Evolutionary conservation across 805 yeast genomes (phyloP).

Genomic region (Kazachstania taianensis): DNA sequence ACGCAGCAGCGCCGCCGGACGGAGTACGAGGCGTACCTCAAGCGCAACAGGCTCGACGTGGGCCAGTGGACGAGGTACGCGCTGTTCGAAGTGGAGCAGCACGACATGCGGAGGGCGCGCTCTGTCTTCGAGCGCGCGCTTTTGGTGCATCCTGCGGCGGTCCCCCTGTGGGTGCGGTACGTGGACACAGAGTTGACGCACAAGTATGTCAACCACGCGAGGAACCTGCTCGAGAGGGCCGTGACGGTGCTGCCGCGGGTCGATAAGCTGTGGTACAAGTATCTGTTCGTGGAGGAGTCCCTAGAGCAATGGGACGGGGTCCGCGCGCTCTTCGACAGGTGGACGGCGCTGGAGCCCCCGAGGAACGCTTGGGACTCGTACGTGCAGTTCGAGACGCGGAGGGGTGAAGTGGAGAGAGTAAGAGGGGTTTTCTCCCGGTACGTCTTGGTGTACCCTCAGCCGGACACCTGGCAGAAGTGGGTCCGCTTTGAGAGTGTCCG

Average conservation of each 20-base stretch:
- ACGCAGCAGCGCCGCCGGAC: conserved; percentile 65
- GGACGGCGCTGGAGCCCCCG: conserved; percentile 74
- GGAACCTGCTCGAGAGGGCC: conserved; percentile 75
- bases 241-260: conserved; percentile 63
- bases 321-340: conserved; percentile 57
- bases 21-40: conserved; percentile 79
- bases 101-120: conserved; percentile 69
- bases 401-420: conserved; percentile 46
- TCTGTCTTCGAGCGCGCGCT: conserved; percentile 83
- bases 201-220: conserved; percentile 75
- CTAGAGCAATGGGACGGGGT: conserved; percentile 53
- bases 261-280: conserved; percentile 79
- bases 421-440: conserved; percentile 50
- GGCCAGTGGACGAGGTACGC: conserved; percentile 94
- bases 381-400: conserved; percentile 61
- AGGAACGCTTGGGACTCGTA: conserved; percentile 64
- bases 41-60: conserved; percentile 69
- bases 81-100: conserved; percentile 71
- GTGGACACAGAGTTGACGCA: conserved; percentile 65
- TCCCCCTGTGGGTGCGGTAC: conserved; percentile 81
- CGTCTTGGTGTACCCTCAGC: conserved; percentile 41
- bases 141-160: conserved; percentile 60
- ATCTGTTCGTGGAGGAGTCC: conserved; percentile 74
- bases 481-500: conserved; percentile 52
- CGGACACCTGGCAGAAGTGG: conserved; percentile 69